Evolutionary conservation across 495 filamentous ascomycete genomes (phyloP).

Genomic region (Ascodesmis nigricans): DNA sequence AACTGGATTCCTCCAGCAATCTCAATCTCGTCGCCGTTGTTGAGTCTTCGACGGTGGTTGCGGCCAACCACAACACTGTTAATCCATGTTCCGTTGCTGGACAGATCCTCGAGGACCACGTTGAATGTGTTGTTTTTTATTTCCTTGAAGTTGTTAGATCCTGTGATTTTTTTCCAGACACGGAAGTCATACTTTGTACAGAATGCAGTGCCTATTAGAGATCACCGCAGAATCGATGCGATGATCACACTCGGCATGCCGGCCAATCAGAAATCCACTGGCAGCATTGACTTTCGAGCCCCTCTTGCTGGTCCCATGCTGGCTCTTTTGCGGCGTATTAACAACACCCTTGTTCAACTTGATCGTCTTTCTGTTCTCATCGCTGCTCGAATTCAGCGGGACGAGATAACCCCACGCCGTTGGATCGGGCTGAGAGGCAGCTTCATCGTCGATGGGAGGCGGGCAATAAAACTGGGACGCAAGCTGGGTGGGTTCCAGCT

Average conservation of each 20-base stretch:
- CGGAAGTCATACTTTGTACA: slow-evolving; percentile 37
- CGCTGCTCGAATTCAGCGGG: slow-evolving; percentile 47
- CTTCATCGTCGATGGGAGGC: slow-evolving; percentile 57
- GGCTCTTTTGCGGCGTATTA: slow-evolving; percentile 24
- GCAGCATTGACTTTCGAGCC: slow-evolving; percentile 28
- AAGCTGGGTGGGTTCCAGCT: slow-evolving; percentile 37
- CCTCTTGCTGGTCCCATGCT: slow-evolving; percentile 24
- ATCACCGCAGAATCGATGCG: slow-evolving; percentile 57
- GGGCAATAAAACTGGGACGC: slow-evolving; percentile 54
- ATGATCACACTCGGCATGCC: slow-evolving; percentile 85
- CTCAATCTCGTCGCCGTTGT: slow-evolving; percentile 73
- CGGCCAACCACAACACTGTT: slow-evolving; percentile 79
- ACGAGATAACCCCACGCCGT: slow-evolving; percentile 83
- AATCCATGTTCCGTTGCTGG: slow-evolving; percentile 89
- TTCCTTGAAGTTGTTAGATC: slow-evolving; percentile 31
- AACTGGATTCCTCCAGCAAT: slow-evolving; percentile 65
- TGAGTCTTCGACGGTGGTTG: slow-evolving; percentile 70
- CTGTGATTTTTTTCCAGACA: neutral
- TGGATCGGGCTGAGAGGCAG: slow-evolving; percentile 51
- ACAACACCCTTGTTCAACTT: slow-evolving; percentile 27
- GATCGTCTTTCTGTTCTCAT: slow-evolving; percentile 46
- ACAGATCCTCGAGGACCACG: slow-evolving; percentile 78
- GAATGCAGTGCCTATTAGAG: slow-evolving; percentile 84
- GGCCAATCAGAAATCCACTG: slow-evolving; percentile 76
- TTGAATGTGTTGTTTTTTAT: slow-evolving; percentile 56